Evolutionary conservation across 1,284 basidiomycete genomes (phyloP).

Genomic region (Gomphus bonarii): DNA sequence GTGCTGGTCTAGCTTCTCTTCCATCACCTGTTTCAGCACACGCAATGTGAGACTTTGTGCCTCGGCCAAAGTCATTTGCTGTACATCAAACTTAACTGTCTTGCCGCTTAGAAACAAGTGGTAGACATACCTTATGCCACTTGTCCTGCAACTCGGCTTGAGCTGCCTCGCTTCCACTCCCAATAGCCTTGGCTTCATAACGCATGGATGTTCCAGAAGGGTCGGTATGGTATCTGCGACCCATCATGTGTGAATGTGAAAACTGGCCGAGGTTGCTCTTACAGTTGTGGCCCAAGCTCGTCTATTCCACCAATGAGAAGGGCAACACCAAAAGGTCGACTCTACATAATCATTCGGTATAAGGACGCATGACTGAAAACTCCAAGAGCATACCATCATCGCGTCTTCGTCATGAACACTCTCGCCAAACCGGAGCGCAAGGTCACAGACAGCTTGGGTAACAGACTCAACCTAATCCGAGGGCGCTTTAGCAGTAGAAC

Average conservation of each 20-base stretch:
- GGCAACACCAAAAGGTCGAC: slow-evolving; percentile 96
- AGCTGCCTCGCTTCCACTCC: slow-evolving; percentile 95
- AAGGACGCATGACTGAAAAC: background rate
- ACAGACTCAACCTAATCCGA: slow-evolving; percentile 54
- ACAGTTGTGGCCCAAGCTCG: slow-evolving; percentile 94
- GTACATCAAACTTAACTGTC: slow-evolving; percentile 11
- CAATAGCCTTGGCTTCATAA: slow-evolving; percentile 98
- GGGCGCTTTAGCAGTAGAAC: background rate
- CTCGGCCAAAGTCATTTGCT: slow-evolving; percentile 91
- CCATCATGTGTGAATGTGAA: slow-evolving; percentile 6
- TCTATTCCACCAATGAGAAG: slow-evolving; percentile 95
- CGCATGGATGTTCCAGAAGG: slow-evolving; percentile 98
- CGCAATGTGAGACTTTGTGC: slow-evolving; percentile 82
- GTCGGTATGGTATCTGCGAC: slow-evolving; percentile 85
- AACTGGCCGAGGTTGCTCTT: slow-evolving; percentile 4
- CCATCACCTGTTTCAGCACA: slow-evolving; percentile 99
- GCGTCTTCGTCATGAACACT: slow-evolving; percentile 98
- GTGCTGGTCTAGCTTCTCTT: slow-evolving; percentile 96
- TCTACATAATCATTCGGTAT: slow-evolving; percentile 32
- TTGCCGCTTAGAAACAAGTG: background rate
- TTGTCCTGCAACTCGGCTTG: slow-evolving; percentile 96
- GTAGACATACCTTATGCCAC: slow-evolving; percentile 73
- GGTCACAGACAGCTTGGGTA: slow-evolving; percentile 96
- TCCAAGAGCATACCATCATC: slow-evolving; percentile 61
- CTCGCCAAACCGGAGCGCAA: slow-evolving; percentile 96